Evolutionary conservation across 306 rosid genomes (phyloP).

Genomic region (Prinsepia uniflora): DNA sequence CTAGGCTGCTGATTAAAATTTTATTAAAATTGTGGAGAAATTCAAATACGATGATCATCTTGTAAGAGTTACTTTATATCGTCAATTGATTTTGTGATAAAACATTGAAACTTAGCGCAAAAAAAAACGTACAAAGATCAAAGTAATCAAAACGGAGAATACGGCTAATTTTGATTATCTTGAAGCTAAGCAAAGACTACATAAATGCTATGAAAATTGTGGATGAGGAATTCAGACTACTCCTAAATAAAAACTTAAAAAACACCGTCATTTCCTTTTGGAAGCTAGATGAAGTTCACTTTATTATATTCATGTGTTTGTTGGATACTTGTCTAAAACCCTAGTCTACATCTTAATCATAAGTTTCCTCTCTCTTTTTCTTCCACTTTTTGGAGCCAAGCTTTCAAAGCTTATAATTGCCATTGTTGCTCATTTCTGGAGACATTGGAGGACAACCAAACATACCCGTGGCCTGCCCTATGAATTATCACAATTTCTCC

Average conservation of each 20-base stretch:
- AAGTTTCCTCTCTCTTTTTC: constrained; percentile 29
- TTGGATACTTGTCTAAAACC: constrained; percentile 45
- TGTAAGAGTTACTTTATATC: too few species aligned
- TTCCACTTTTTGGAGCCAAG: constrained; percentile 30
- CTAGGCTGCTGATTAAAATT: too few species aligned
- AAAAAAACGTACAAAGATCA: too few species aligned
- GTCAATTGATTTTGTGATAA: too few species aligned
- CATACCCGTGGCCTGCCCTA: constrained; percentile 48
- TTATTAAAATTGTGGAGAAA: too few species aligned
- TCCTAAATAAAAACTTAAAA: constrained; percentile 43
- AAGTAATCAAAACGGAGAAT: too few species aligned
- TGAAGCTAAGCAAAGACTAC: constrained; percentile 29
- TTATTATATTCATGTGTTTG: constrained; percentile 35
- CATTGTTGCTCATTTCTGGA: constrained; percentile 42
- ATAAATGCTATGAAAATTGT: constrained; percentile 26
- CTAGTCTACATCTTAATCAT: constrained; percentile 61
- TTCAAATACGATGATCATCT: too few species aligned
- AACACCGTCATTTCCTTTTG: constrained; percentile 51
- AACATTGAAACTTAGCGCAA: too few species aligned
- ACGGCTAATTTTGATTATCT: not conserved
- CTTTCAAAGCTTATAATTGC: constrained; percentile 62
- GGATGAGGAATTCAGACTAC: constrained; percentile 45
- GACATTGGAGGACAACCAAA: constrained; percentile 64
- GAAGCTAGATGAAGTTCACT: constrained; percentile 62
- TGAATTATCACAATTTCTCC: constrained; percentile 46